Conservation (phyloP, 495 filamentous ascomycete genomes). For the Neurospora terricola region DNA sequence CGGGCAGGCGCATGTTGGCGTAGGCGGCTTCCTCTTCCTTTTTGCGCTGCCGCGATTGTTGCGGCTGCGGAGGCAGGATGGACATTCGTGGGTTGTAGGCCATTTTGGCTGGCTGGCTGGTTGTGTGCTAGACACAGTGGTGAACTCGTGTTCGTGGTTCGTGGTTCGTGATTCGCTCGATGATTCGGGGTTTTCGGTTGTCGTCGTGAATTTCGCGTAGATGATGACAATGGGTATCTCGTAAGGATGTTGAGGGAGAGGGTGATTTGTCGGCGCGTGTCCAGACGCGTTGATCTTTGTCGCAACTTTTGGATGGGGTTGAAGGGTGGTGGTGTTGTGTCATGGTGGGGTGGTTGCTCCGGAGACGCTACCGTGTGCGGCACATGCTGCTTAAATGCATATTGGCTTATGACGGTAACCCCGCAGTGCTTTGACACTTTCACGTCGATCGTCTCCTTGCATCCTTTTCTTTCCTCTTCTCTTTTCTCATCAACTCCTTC, state of each 20-base stretch:
- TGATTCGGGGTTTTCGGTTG: neutral
- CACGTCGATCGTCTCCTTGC: neutral
- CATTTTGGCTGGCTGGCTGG: slow-evolving; percentile 29
- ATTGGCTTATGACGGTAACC: neutral
- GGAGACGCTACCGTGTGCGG: neutral
- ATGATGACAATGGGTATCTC: neutral
- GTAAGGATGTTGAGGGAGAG: neutral
- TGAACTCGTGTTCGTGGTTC: neutral
- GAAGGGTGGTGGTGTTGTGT: neutral
- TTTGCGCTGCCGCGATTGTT: slow-evolving; percentile 50
- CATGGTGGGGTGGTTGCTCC: neutral
- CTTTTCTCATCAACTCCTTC: no score
- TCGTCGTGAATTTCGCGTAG: neutral
- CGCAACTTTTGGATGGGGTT: neutral
- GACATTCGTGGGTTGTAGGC: slow-evolving; percentile 76
- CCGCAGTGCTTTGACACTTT: neutral
- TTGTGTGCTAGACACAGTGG: neutral
- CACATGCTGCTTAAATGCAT: neutral
- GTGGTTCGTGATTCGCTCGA: neutral
- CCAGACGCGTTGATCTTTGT: neutral
- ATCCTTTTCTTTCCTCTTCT: neutral
- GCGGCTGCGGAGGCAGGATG: slow-evolving; percentile 45
- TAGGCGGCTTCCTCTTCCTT: slow-evolving; percentile 71
- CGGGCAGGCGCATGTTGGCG: slow-evolving; percentile 77
- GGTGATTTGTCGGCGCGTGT: neutral